Evolutionary conservation across 805 yeast genomes (phyloP), one percentile per base, ranked within the genome.

Genomic region (Middelhovenomyces tepae): DNA sequence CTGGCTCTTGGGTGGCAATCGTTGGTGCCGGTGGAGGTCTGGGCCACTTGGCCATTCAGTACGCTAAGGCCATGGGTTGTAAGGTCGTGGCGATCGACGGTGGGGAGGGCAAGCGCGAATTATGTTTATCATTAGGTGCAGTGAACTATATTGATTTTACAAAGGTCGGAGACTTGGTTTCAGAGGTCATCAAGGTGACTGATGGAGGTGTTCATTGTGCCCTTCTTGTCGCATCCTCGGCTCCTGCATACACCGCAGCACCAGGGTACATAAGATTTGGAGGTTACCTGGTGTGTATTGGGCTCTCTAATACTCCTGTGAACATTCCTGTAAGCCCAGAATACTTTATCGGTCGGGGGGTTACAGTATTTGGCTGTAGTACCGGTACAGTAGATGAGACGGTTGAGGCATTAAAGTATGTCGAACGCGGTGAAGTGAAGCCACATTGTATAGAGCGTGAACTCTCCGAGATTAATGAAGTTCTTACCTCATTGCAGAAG

Each of bases 1-100:
- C 75, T 9, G 77, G 77, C 29, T 65, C 71, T 41, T 72, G 77
- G 77, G 71, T 72, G 27, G 73, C 71, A 27, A 54, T 73, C 32
- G 64, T 75, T 23, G 78, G 78, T 48, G 78, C 77, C 20, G 75
- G 68, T 34, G 79, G 79, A 50, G 79, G 79, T 27, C 60, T 73
- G 46, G 79, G 79, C 27, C 60, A 75, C 4, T 49, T 73, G 39
- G 78, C 77, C 11, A 59, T 71, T 29, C 78, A 73, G 52, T 73
- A 70, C 47, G 78, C 78, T 30, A 60, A 56, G 40, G 75, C 74
- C 20, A 67, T 71, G 76, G 78, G 78, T 28, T 59, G 58, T 51
- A 56, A 75, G 45, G 75, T 69, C 10, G 30, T 73, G 6, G 78
- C 66, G 40, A 69, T 73, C 39, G 78, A 73, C 42, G 72, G 73